Evolutionary conservation across 2,329 filamentous ascomycete species (phyloP).

Genomic region (Blastomyces silverae): DNA sequence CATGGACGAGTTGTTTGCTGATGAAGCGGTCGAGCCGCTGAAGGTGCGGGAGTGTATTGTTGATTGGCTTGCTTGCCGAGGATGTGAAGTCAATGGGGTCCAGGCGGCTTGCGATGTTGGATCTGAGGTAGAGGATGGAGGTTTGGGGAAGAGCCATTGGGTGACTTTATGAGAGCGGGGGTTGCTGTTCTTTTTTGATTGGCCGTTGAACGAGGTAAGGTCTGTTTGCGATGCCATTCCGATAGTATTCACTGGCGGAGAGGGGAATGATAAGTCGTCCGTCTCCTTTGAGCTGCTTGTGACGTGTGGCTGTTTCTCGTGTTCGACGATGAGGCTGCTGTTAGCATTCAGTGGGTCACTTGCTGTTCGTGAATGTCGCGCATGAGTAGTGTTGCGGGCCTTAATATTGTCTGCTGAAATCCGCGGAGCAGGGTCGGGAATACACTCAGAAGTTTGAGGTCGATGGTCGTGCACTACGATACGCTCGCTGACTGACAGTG

Average conservation of each 20-base stretch:
- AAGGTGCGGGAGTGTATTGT: constrained; percentile 27
- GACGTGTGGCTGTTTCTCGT: neutral
- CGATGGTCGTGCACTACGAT: constrained; percentile 21
- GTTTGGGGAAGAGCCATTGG: constrained; percentile 29
- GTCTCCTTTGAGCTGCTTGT: neutral
- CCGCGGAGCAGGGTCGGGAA: constrained; percentile 25
- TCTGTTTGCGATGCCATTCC: neutral
- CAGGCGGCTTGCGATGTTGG: constrained; percentile 20
- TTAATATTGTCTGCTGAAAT: constrained; percentile 14
- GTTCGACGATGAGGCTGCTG: neutral
- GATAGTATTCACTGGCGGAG: neutral
- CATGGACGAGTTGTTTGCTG: constrained; percentile 27
- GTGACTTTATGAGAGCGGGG: constrained; percentile 27
- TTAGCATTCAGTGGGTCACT: constrained; percentile 18
- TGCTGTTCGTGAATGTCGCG: constrained; percentile 9
- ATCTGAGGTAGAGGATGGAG: constrained; percentile 19
- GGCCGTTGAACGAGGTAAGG: constrained; percentile 11
- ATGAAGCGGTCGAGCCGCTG: constrained; percentile 34
- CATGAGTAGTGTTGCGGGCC: neutral
- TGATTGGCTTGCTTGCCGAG: constrained; percentile 11
- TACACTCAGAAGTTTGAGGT: constrained; percentile 29
- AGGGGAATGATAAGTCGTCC: neutral
- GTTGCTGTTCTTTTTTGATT: constrained; percentile 17
- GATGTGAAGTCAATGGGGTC: constrained; percentile 4
- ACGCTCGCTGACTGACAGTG: constrained; percentile 24